phyloP scores from a whole-genome alignment of 108 stramenopile genomes.

The Cyclotella sp. region DNA sequence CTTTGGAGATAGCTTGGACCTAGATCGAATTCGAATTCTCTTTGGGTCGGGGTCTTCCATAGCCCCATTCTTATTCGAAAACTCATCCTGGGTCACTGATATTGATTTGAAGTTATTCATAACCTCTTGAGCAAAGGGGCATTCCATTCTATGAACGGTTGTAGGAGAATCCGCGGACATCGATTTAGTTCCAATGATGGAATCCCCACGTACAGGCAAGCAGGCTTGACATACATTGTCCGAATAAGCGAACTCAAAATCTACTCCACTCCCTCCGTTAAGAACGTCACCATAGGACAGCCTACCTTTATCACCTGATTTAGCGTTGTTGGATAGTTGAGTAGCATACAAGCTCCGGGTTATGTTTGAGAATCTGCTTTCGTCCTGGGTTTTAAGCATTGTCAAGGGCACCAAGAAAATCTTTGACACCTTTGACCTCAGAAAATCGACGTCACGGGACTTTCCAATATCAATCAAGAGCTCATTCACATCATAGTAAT shows the following conservation, averaged over 20 bases:
- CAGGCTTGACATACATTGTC: conserved; percentile 78
- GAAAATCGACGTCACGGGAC: conserved; percentile 62
- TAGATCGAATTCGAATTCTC: conserved; percentile 1
- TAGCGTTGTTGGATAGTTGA: conserved; percentile 48
- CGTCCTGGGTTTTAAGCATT: conserved; percentile 56
- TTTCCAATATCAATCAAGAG: conserved; percentile 75
- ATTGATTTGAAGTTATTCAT: conserved; percentile 61
- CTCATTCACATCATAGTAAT: conserved; percentile 68
- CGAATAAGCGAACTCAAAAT: conserved; percentile 60
- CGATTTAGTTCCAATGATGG: conserved; percentile 75
- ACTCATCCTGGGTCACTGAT: neutral
- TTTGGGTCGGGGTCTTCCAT: conserved; percentile 1
- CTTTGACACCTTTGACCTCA: conserved; percentile 73
- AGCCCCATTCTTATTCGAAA: conserved; percentile 25
- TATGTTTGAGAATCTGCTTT: conserved; percentile 40
- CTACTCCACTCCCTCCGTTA: conserved; percentile 45
- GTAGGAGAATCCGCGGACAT: conserved; percentile 49
- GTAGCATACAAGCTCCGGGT: conserved; percentile 24
- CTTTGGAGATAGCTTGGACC: conserved; percentile 2
- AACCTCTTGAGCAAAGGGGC: conserved; percentile 75
- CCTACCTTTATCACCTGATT: conserved; percentile 6
- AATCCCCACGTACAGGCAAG: conserved; percentile 81
- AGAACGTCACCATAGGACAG: conserved; percentile 26
- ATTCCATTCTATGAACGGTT: conserved; percentile 77
- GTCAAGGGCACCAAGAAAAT: conserved; percentile 77